Percentiles rank a stretch among this genome's conserved stretches.
Evolutionary conservation across 2,329 filamentous ascomycete species (phyloP).

Genomic region (Triangularia setosa): DNA sequence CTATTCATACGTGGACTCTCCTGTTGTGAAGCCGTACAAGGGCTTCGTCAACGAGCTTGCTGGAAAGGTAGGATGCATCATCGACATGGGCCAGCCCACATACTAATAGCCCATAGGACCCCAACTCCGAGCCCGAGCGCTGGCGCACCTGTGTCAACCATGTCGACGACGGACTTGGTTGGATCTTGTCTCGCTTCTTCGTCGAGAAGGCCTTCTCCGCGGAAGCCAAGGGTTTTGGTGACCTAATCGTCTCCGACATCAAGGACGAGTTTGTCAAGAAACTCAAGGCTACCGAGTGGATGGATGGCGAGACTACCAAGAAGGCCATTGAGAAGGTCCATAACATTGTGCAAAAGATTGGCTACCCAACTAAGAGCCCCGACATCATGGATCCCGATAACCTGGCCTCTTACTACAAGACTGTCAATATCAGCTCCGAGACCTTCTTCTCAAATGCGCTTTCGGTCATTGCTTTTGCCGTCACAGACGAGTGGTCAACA

Average conservation of each 20-base stretch:
- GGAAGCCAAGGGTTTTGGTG: conserved; percentile 57
- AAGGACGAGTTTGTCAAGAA: conserved; percentile 62
- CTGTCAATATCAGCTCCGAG: conserved; percentile 33
- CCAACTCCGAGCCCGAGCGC: conserved; percentile 56
- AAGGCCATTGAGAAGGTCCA: conserved; percentile 61
- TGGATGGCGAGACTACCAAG: conserved; percentile 57
- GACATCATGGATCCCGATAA: conserved; percentile 48
- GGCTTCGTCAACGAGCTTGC: conserved; percentile 58
- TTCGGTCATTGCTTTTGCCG: conserved; percentile 23
- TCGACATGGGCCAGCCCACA: conserved; percentile 24
- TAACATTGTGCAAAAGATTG: conserved; percentile 65
- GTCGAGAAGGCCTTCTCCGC: conserved; percentile 65
- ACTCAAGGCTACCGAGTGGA: conserved; percentile 59
- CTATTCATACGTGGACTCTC: conserved; percentile 58
- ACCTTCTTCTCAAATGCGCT: conserved; percentile 57
- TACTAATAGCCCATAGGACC: conserved; percentile 31
- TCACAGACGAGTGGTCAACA: conserved; percentile 18
- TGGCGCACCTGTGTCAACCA: conserved; percentile 35
- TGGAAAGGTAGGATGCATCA: conserved; percentile 41
- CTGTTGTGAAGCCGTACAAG: conserved; percentile 55
- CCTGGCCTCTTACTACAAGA: conserved; percentile 54
- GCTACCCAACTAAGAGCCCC: conserved; percentile 39
- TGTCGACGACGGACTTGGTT: conserved; percentile 52
- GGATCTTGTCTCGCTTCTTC: conserved; percentile 71
- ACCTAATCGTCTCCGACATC: conserved; percentile 59